Evolutionary conservation across 495 filamentous ascomycete species (phyloP).

Genomic region (Trichoderma asperelloides): DNA sequence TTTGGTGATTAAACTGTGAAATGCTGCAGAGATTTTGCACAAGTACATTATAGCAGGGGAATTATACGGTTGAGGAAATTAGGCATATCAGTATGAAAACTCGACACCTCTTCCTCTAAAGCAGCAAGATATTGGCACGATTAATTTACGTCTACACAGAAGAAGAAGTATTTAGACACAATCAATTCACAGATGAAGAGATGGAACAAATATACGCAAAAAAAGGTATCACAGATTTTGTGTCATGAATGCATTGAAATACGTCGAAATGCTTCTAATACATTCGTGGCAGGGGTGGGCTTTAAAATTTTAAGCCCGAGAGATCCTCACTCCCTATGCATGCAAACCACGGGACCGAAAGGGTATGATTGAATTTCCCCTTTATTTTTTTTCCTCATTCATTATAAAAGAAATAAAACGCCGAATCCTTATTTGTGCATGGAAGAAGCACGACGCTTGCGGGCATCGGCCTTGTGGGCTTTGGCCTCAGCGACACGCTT

Average conservation of each 20-base stretch:
- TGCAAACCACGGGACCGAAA: slow-evolving; percentile 4
- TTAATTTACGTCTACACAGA: neutral
- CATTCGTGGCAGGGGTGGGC: slow-evolving; percentile 3
- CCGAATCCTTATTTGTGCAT: slow-evolving; percentile 72
- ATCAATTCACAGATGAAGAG: neutral
- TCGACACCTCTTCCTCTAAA: too few species aligned
- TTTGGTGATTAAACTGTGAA: too few species aligned
- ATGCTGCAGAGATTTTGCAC: too few species aligned
- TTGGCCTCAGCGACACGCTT: slow-evolving; percentile 94
- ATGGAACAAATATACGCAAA: neutral
- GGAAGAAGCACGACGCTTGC: slow-evolving; percentile 92
- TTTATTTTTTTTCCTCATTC: slow-evolving; percentile 4
- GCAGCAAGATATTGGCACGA: too few species aligned
- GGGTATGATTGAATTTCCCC: slow-evolving; percentile 7
- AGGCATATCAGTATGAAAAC: too few species aligned
- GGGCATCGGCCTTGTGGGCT: slow-evolving; percentile 77
- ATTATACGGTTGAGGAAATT: too few species aligned
- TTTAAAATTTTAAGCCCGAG: neutral
- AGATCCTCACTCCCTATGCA: slow-evolving; percentile 10
- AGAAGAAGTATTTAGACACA: neutral
- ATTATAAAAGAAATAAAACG: slow-evolving; percentile 26
- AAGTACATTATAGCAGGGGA: too few species aligned
- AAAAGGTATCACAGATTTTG: neutral
- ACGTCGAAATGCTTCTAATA: slow-evolving; percentile 9
- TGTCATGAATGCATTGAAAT: slow-evolving; percentile 11